These are phyloP conservation scores for Hypomontagnella submonticulosa DNA, from an alignment of 495 filamentous ascomycete species.

Conservation along the genomic window DNA sequence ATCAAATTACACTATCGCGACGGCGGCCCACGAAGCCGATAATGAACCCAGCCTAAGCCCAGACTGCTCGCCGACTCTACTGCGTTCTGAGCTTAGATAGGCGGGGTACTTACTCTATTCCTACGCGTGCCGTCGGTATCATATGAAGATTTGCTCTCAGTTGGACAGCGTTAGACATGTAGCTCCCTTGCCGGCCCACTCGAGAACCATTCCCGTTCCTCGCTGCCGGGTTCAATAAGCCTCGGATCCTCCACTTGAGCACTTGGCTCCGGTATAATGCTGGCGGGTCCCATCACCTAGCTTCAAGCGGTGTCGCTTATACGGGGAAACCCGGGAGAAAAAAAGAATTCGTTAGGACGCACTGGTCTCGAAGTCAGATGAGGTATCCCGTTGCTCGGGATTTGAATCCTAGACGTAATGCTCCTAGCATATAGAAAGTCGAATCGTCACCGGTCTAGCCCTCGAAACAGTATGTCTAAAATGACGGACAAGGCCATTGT, in stretches of 20 bases:
- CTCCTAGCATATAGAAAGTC: background rate
- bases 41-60: slow-evolving; percentile 6
- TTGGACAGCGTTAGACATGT: slow-evolving; percentile 3
- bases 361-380: background rate
- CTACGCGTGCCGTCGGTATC: slow-evolving; percentile 18
- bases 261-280: slow-evolving; percentile 16
- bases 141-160: slow-evolving; percentile 26
- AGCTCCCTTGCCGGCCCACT: slow-evolving; percentile 3
- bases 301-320: slow-evolving; percentile 8
- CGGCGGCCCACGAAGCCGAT: slow-evolving; percentile 33
- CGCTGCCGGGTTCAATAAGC: slow-evolving; percentile 20
- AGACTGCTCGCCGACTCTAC: slow-evolving; percentile 18
- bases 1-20: slow-evolving; percentile 31
- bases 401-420: slow-evolving; percentile 14
- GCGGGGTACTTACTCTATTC: slow-evolving; percentile 22
- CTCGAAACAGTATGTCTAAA: background rate
- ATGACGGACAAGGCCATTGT: background rate
- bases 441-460: background rate
- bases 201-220: slow-evolving; percentile 18
- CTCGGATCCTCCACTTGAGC: slow-evolving; percentile 22
- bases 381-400: slow-evolving; percentile 1
- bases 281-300: slow-evolving; percentile 12
- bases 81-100: slow-evolving; percentile 17
- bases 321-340: slow-evolving; percentile 19
- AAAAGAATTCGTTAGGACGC: background rate